Evolutionary conservation across 2,329 filamentous ascomycete genomes (phyloP).

Genomic region (Botrytis hyacinthi): DNA sequence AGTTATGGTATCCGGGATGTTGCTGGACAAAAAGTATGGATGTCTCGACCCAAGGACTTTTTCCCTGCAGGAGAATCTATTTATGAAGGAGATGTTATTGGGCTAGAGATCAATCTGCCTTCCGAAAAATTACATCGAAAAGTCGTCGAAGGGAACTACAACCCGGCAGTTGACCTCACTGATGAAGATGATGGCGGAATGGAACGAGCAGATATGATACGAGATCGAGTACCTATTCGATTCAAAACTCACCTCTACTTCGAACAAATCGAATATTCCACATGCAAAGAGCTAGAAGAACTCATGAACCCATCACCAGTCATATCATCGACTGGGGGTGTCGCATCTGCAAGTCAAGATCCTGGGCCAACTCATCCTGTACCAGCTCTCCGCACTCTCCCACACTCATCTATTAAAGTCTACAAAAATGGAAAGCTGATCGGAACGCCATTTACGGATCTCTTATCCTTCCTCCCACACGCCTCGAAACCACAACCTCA

Average conservation of each 20-base stretch:
- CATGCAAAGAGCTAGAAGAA: constrained; percentile 85
- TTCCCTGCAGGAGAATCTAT: constrained; percentile 77
- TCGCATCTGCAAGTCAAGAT: constrained; percentile 44
- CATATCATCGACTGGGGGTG: constrained; percentile 41
- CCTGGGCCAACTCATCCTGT: constrained; percentile 71
- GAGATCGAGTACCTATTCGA: constrained; percentile 90
- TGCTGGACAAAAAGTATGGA: constrained; percentile 86
- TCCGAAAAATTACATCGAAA: constrained; percentile 83
- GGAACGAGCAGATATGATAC: constrained; percentile 76
- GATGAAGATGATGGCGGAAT: constrained; percentile 49
- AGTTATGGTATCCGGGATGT: constrained; percentile 92
- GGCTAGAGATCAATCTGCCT: constrained; percentile 87
- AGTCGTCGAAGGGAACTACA: constrained; percentile 82
- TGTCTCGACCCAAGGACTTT: constrained; percentile 90
- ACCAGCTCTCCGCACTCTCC: constrained; percentile 79
- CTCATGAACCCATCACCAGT: constrained; percentile 67
- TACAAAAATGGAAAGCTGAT: constrained; percentile 90
- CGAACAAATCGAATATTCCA: constrained; percentile 85
- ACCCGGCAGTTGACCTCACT: constrained; percentile 74
- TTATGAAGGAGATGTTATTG: constrained; percentile 88
- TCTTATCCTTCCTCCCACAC: constrained; percentile 87
- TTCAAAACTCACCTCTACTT: constrained; percentile 95
- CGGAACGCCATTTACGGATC: constrained; percentile 82
- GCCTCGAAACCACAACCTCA: constrained; percentile 73
- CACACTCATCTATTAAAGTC: constrained; percentile 79